These are phyloP conservation scores for Tricholomella constricta DNA, from an alignment of 768 basidiomycete genomes.

Conservation along the genomic window DNA sequence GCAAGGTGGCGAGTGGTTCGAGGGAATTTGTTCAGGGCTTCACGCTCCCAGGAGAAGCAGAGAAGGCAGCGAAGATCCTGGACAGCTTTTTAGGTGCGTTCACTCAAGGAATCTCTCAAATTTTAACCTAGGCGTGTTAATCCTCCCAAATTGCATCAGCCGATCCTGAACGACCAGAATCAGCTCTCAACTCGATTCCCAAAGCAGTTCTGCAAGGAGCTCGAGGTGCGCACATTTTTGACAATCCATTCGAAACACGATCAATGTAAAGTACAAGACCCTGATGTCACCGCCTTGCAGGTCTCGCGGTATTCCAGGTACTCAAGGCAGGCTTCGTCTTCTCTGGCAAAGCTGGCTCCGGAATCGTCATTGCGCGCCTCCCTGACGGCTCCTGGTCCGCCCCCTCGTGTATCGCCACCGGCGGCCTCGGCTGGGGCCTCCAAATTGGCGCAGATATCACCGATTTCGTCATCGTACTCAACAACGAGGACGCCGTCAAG, in stretches of 20 bases:
- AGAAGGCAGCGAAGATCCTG: slow-evolving; percentile 91
- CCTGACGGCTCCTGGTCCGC: slow-evolving; percentile 97
- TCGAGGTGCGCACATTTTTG: slow-evolving; percentile 68
- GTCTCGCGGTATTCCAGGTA: slow-evolving; percentile 93
- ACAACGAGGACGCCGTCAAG: slow-evolving; percentile 92
- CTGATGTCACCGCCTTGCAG: slow-evolving; percentile 36
- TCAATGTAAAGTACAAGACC: no score
- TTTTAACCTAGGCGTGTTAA: slow-evolving; percentile 2
- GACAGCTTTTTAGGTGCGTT: slow-evolving; percentile 83
- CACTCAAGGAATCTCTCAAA: slow-evolving; percentile 2
- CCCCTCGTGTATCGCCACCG: slow-evolving; percentile 95
- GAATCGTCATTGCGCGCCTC: slow-evolving; percentile 87
- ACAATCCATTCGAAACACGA: no score
- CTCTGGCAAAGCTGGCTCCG: slow-evolving; percentile 93
- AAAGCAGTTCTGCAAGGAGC: slow-evolving; percentile 90
- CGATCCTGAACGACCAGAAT: slow-evolving; percentile 83
- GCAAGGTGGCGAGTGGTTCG: slow-evolving; percentile 72
- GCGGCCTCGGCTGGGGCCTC: slow-evolving; percentile 91
- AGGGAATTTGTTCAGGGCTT: slow-evolving; percentile 83
- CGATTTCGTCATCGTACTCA: slow-evolving; percentile 96
- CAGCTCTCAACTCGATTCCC: slow-evolving; percentile 92
- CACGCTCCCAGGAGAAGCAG: slow-evolving; percentile 87
- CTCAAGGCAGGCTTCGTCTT: slow-evolving; percentile 94
- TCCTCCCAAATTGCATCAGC: slow-evolving; percentile 49
- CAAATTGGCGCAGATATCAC: slow-evolving; percentile 96